Evolutionary conservation across 352 stramenopile genomes (phyloP).

Genomic region (Pythium rishiriense): DNA sequence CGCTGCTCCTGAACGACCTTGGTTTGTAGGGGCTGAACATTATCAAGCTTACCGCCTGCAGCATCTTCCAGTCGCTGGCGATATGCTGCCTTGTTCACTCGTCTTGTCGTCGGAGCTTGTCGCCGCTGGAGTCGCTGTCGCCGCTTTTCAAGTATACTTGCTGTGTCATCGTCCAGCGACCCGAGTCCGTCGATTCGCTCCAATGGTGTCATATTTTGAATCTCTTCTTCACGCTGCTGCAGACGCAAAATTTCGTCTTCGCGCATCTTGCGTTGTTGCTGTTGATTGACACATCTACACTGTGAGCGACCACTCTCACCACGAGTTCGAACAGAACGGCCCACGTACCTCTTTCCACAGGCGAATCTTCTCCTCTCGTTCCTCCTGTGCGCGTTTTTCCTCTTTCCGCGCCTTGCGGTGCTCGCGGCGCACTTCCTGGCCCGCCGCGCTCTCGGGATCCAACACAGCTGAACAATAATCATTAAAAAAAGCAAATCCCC

Average conservation of each 20-base stretch:
- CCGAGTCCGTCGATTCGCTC: constrained; percentile 40
- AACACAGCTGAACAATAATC: constrained; percentile 48
- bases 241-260: constrained; percentile 36
- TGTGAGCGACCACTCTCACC: neutral
- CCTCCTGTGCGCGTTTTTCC: constrained; percentile 33
- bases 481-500: neutral
- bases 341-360: constrained; percentile 35
- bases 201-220: constrained; percentile 43
- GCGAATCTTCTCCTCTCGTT: constrained; percentile 39
- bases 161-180: constrained; percentile 69
- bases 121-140: constrained; percentile 66
- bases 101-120: constrained; percentile 62
- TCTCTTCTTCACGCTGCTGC: constrained; percentile 33
- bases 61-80: constrained; percentile 73
- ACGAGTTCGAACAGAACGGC: neutral
- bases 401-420: constrained; percentile 38
- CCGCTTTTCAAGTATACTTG: constrained; percentile 71
- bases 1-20: constrained; percentile 61
- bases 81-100: constrained; percentile 80
- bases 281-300: neutral
- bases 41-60: constrained; percentile 77
- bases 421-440: constrained; percentile 39
- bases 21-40: constrained; percentile 65
- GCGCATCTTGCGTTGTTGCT: constrained; percentile 35
- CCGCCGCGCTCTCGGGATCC: constrained; percentile 43